phyloP scores from a whole-genome alignment of 306 rosid species.

The Cicer cuneatum region DNA sequence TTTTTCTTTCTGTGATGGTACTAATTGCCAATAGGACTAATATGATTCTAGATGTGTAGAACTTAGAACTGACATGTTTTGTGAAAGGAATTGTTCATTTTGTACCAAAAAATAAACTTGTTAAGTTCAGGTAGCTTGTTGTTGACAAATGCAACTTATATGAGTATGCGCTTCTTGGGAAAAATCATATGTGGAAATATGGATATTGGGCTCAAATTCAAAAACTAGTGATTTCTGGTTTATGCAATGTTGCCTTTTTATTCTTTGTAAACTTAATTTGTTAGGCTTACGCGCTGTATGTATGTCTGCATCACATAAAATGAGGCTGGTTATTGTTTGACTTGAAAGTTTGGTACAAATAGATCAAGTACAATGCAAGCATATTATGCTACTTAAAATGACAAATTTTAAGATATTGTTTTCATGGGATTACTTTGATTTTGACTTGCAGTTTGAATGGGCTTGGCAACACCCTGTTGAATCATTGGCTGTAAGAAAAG shows the following conservation, averaged over 20 bases:
- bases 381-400: constrained; percentile 12
- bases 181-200: constrained; percentile 2
- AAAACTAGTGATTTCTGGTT: neutral
- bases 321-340: constrained; percentile 6
- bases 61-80: constrained; percentile 23
- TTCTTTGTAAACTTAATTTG: constrained; percentile 17
- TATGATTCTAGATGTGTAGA: constrained; percentile 19
- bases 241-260: neutral
- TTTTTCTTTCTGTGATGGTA: neutral
- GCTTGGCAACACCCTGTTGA: constrained; percentile 98
- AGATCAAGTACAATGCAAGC: neutral
- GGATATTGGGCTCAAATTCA: constrained; percentile 15
- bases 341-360: constrained; percentile 27
- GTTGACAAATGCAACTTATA: constrained; percentile 17
- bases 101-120: neutral
- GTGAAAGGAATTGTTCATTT: neutral
- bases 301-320: constrained; percentile 1
- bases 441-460: constrained; percentile 91
- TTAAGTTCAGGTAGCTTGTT: neutral
- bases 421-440: constrained; percentile 29
- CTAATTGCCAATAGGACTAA: constrained; percentile 3
- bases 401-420: neutral
- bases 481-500: constrained; percentile 88
- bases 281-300: neutral
- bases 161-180: neutral